phyloP scores from a whole-genome alignment of 2,329 filamentous ascomycete genomes.

The Zasmidium angulare region DNA sequence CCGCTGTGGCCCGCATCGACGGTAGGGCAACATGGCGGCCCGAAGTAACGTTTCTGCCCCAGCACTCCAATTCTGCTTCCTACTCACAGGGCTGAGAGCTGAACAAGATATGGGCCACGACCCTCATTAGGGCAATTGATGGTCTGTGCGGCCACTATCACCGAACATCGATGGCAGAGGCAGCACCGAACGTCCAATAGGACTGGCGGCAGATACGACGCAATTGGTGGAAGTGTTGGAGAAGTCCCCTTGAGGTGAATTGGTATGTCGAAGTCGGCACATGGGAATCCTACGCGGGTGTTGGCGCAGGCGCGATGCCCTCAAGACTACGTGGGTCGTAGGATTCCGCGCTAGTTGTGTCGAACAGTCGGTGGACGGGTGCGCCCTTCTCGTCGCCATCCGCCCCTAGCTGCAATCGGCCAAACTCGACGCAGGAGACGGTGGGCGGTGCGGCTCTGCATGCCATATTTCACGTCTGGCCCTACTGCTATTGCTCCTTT shows the following conservation, averaged over 20 bases:
- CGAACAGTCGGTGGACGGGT: not conserved
- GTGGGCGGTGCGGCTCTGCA: not conserved
- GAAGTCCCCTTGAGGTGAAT: too few relatives aligned
- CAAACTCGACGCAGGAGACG: not conserved
- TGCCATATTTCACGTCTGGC: not conserved
- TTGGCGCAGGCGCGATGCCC: not conserved
- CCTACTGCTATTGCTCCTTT: not conserved
- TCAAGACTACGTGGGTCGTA: not conserved
- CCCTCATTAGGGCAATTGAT: not conserved
- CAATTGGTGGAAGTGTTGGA: not conserved
- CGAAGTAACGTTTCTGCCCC: not conserved
- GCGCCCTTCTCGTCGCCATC: not conserved
- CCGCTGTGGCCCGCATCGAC: not conserved
- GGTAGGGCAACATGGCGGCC: not conserved
- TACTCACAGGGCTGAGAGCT: not conserved
- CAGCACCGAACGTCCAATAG: too few relatives aligned
- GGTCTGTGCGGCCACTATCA: not conserved
- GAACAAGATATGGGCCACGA: not conserved
- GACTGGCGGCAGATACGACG: not conserved
- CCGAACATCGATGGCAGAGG: not conserved
- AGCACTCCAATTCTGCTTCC: not conserved
- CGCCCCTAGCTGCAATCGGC: not conserved
- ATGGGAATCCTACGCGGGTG: not conserved
- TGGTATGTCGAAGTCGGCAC: not conserved
- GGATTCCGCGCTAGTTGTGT: not conserved